phyloP scores from a whole-genome alignment of 495 filamentous ascomycete genomes.

The Xylaria palmicola region DNA sequence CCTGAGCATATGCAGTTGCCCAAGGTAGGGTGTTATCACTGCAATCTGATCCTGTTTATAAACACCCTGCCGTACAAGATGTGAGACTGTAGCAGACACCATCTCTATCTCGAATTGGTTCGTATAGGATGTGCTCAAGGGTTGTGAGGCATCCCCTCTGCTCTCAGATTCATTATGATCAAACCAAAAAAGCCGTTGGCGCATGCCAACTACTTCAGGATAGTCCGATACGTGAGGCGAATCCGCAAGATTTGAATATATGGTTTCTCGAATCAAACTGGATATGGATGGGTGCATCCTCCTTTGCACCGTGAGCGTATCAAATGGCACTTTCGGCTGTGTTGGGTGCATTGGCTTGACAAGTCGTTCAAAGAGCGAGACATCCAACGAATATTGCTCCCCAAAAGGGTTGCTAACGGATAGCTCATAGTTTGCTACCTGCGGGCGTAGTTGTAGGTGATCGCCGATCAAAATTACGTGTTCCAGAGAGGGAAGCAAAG shows the following conservation, averaged over 20 bases:
- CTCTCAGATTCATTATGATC: conserved; percentile 58
- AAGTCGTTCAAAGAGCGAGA: conserved; percentile 68
- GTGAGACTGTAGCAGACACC: conserved; percentile 58
- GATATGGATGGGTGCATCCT: conserved; percentile 76
- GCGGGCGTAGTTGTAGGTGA: conserved; percentile 69
- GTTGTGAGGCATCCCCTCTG: conserved; percentile 32
- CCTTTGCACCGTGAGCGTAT: conserved; percentile 62
- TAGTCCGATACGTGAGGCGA: conserved; percentile 46
- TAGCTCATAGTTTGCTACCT: conserved; percentile 62
- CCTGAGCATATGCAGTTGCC: conserved; percentile 61
- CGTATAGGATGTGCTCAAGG: conserved; percentile 50
- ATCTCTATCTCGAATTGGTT: conserved; percentile 65
- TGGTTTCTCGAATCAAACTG: conserved; percentile 50
- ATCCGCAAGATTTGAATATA: conserved; percentile 62
- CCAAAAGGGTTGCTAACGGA: conserved; percentile 55
- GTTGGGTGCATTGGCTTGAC: conserved; percentile 41
- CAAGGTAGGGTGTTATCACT: conserved; percentile 67
- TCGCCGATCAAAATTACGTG: conserved; percentile 77
- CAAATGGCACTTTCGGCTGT: conserved; percentile 50
- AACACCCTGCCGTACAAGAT: conserved; percentile 62
- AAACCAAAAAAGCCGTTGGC: conserved; percentile 65
- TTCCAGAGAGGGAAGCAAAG: conserved; percentile 65
- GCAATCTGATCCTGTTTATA: conserved; percentile 66
- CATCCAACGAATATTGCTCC: conserved; percentile 59
- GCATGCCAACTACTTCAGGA: conserved; percentile 61